phyloP scores from a whole-genome alignment of 805 yeast genomes.

The Candida stauntonica region DNA sequence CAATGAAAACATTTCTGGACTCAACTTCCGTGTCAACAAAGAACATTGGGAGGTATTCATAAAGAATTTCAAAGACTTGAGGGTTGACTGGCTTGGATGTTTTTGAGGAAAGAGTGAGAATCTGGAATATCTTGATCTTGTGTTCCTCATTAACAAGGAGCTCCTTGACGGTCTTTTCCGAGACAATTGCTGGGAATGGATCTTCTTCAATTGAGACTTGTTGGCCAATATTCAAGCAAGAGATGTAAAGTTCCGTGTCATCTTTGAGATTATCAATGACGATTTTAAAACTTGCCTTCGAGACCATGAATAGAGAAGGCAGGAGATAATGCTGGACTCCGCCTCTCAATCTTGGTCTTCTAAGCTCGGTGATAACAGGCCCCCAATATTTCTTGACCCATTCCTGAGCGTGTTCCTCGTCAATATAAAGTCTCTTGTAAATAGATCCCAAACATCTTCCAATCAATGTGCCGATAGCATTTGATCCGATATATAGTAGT shows the following conservation, averaged over 20 bases:
- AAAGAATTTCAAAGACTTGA: constrained; percentile 40
- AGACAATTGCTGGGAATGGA: constrained; percentile 40
- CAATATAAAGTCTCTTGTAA: constrained; percentile 32
- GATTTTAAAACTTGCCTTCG: constrained; percentile 37
- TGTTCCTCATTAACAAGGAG: constrained; percentile 43
- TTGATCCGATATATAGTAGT: constrained; percentile 47
- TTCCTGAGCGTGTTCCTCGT: constrained; percentile 22
- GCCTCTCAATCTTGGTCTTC: constrained; percentile 21
- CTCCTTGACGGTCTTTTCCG: constrained; percentile 28
- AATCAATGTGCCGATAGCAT: constrained; percentile 60
- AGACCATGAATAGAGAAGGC: constrained; percentile 55
- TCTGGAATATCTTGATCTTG: constrained; percentile 53
- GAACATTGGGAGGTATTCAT: constrained; percentile 42
- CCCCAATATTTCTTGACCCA: constrained; percentile 25
- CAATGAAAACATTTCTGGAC: constrained; percentile 58
- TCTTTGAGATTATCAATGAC: constrained; percentile 34
- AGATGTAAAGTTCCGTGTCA: constrained; percentile 40
- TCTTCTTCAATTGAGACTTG: constrained; percentile 49
- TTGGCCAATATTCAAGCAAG: constrained; percentile 61
- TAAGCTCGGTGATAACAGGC: constrained; percentile 18
- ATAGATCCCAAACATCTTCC: constrained; percentile 51
- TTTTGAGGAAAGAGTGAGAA: constrained; percentile 58
- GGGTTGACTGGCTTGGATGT: constrained; percentile 53
- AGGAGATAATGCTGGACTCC: constrained; percentile 57
- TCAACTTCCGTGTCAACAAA: constrained; percentile 67